These are phyloP conservation scores for Magnusiomyces suaveolens DNA, from an alignment of 1,139 yeast genomes.

Conservation along the genomic window DNA sequence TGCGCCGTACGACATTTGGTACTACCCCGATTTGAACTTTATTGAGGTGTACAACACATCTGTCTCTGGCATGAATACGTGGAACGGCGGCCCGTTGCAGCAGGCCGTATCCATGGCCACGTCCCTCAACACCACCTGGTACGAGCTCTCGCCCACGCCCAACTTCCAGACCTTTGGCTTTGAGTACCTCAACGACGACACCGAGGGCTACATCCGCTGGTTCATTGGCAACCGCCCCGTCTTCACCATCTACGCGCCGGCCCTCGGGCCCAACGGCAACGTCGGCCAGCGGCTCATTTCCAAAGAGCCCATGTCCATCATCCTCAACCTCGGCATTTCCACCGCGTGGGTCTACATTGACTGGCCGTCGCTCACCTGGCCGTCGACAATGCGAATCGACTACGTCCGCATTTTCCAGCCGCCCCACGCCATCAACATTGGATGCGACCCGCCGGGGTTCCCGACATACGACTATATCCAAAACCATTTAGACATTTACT, in stretches of 20 bases:
- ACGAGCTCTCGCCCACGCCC: conserved; percentile 39
- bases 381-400: conserved; percentile 58
- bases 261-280: conserved; percentile 76
- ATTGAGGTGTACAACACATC: conserved; percentile 52
- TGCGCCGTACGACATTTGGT: conserved; percentile 85
- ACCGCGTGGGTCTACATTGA: conserved; percentile 76
- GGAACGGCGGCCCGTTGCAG: conserved; percentile 77
- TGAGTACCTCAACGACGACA: conserved; percentile 62
- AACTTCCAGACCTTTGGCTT: conserved; percentile 63
- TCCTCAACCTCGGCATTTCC: conserved; percentile 71
- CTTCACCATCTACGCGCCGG: conserved; percentile 48
- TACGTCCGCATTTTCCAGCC: conserved; percentile 78
- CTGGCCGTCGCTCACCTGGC: conserved; percentile 63
- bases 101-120: conserved; percentile 74
- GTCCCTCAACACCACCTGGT: conserved; percentile 65
- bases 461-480: conserved; percentile 71
- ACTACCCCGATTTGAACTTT: conserved; percentile 67
- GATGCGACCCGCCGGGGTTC: conserved; percentile 66
- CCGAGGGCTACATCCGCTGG: conserved; percentile 71
- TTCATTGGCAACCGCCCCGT: conserved; percentile 64
- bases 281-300: conserved; percentile 64
- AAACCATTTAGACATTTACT: conserved; percentile 52
- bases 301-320: conserved; percentile 77
- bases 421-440: conserved; percentile 38
- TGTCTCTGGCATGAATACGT: conserved; percentile 61